Evolutionary conservation across 2,329 filamentous ascomycete genomes (phyloP).

Genomic region (Neofusicoccum laricinum): DNA sequence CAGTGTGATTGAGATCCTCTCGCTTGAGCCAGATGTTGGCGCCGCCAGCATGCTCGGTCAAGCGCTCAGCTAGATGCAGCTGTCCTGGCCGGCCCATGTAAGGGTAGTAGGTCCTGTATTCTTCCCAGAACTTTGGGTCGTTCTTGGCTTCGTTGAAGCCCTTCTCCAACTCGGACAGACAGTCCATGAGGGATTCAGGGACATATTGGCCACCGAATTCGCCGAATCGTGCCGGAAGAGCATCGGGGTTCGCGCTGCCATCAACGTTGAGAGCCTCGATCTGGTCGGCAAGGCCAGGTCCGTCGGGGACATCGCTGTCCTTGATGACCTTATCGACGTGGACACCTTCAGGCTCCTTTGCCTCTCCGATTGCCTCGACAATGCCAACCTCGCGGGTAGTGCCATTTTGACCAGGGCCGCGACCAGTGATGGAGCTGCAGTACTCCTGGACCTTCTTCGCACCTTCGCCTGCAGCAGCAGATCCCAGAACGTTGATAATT

Average conservation of each 20-base stretch:
- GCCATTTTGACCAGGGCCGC: slow-evolving; percentile 46
- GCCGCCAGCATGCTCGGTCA: slow-evolving; percentile 85
- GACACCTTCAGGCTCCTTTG: slow-evolving; percentile 60
- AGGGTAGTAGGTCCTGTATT: slow-evolving; percentile 91
- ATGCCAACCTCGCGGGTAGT: slow-evolving; percentile 66
- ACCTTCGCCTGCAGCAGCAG: slow-evolving; percentile 64
- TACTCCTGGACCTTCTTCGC: slow-evolving; percentile 80
- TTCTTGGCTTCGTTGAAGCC: slow-evolving; percentile 86
- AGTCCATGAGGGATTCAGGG: slow-evolving; percentile 97
- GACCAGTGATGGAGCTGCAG: slow-evolving; percentile 69
- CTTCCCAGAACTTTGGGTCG: slow-evolving; percentile 92
- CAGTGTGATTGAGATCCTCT: slow-evolving; percentile 96
- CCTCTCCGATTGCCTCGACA: slow-evolving; percentile 63
- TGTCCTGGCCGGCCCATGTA: slow-evolving; percentile 96
- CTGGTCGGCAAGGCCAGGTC: slow-evolving; percentile 74
- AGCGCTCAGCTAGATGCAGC: slow-evolving; percentile 80
- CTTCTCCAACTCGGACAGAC: slow-evolving; percentile 81
- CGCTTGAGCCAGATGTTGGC: slow-evolving; percentile 98
- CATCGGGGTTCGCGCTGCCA: slow-evolving; percentile 41
- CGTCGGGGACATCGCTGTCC: slow-evolving; percentile 53
- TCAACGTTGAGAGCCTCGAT: slow-evolving; percentile 75
- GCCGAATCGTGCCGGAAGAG: slow-evolving; percentile 83
- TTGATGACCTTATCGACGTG: slow-evolving; percentile 68
- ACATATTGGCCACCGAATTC: slow-evolving; percentile 98
- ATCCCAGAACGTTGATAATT: slow-evolving; percentile 77